Conservation (phyloP, 371 early-diverging fungal genomes). For the Umbelopsis sp. region DNA sequence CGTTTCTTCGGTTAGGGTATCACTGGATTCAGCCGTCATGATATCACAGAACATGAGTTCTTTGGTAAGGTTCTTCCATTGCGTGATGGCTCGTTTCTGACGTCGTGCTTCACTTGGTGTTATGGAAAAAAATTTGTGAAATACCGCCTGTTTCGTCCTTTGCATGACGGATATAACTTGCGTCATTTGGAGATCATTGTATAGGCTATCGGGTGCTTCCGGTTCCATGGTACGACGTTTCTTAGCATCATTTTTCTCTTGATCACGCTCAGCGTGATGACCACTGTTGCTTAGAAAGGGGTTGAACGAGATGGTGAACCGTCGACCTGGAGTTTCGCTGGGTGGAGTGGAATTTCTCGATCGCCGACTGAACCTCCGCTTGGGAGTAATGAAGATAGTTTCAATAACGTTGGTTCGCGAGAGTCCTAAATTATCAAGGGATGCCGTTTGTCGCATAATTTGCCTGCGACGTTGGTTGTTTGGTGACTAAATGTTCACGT, state of each 20-base stretch:
- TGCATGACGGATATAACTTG: neutral
- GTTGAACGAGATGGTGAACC: neutral
- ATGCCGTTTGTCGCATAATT: no score
- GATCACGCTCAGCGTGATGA: neutral
- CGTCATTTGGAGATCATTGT: neutral
- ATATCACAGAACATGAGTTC: conserved; percentile 15
- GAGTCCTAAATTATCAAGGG: no score
- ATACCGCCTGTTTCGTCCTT: neutral
- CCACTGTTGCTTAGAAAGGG: neutral
- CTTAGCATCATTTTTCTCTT: neutral
- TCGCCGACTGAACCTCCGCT: neutral
- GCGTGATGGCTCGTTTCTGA: conserved; percentile 1
- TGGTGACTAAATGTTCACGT: neutral
- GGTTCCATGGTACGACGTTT: conserved; percentile 7
- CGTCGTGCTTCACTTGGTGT: conserved; percentile 7
- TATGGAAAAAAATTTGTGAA: neutral
- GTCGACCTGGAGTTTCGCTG: neutral
- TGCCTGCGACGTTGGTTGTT: no score
- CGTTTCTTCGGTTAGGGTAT: neutral
- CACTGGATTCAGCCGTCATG: neutral
- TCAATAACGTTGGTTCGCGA: neutral
- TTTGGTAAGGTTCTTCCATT: conserved; percentile 9
- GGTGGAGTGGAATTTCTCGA: neutral
- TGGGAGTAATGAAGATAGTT: neutral
- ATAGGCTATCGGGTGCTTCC: neutral